Evolutionary conservation across 169 alveolate species (phyloP).

Genomic region (Cryptosporidium ubiquitum): DNA sequence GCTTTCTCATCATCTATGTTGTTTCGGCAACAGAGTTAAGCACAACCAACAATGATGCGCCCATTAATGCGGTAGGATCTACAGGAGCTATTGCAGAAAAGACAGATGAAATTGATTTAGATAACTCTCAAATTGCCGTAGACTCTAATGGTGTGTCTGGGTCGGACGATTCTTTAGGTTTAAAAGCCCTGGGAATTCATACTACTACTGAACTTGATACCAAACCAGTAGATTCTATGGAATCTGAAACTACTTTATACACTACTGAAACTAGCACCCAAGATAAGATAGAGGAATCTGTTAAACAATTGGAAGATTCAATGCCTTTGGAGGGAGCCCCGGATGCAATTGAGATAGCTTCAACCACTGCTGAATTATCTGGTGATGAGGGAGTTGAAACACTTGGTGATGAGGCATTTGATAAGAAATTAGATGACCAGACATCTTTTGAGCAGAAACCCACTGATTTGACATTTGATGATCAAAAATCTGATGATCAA

Average conservation of each 20-base stretch:
- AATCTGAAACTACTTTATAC: background rate
- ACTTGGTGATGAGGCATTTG: too few relatives aligned
- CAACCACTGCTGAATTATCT: background rate
- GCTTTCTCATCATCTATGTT: background rate
- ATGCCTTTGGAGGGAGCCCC: background rate
- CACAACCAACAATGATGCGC: background rate
- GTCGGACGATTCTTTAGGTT: too few relatives aligned
- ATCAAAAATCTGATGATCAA: too few relatives aligned
- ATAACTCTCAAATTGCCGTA: background rate
- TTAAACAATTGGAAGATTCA: background rate
- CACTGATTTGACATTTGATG: too few relatives aligned
- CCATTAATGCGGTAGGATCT: background rate
- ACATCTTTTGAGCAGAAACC: too few relatives aligned
- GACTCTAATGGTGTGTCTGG: background rate
- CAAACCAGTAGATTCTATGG: background rate
- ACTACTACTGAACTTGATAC: too few relatives aligned
- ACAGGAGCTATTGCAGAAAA: background rate
- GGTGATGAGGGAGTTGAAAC: too few relatives aligned
- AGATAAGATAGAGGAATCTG: background rate
- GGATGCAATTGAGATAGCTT: background rate
- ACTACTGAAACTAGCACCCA: background rate
- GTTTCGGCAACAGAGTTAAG: background rate
- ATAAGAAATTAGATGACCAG: too few relatives aligned
- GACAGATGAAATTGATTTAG: background rate
- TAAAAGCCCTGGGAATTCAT: background rate